These are phyloP conservation scores for Quercus aquifolioides DNA, from an alignment of 306 rosid genomes.

Conservation along the genomic window DNA sequence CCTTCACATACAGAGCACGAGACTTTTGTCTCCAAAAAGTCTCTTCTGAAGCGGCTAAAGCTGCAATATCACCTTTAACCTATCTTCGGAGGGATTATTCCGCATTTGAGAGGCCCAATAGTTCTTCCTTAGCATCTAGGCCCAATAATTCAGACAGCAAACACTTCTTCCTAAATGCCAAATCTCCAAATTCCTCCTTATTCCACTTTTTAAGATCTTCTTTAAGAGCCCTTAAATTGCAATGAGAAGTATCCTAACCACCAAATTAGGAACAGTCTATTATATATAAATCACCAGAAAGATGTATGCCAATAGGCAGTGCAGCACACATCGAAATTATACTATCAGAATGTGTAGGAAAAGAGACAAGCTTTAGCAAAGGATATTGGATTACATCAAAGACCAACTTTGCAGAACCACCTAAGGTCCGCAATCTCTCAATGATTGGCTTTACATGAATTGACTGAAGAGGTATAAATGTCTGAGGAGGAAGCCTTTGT, in stretches of 20 bases:
- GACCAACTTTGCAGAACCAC: conserved; percentile 80
- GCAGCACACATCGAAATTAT: neutral
- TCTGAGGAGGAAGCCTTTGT: conserved; percentile 99
- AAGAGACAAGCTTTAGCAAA: conserved; percentile 25
- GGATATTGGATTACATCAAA: conserved; percentile 98
- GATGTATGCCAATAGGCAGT: neutral
- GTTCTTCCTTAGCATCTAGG: too few relatives aligned
- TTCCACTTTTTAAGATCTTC: too few relatives aligned
- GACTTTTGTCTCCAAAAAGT: too few relatives aligned
- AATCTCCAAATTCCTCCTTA: too few relatives aligned
- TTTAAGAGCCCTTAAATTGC: neutral
- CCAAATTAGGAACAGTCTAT: neutral
- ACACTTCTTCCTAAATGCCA: too few relatives aligned
- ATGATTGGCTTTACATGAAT: conserved; percentile 86
- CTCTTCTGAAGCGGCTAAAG: too few relatives aligned
- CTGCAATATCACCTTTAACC: too few relatives aligned
- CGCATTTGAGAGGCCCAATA: too few relatives aligned
- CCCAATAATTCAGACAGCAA: too few relatives aligned
- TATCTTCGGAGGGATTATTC: too few relatives aligned
- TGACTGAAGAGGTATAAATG: conserved; percentile 97
- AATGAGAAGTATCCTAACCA: neutral
- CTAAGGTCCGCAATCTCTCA: conserved; percentile 87
- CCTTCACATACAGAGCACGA: too few relatives aligned
- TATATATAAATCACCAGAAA: neutral
- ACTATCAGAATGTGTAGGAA: conserved; percentile 8